A percentile compares a stretch with the other conserved stretches of the same genome.
Evolutionary conservation across 2,329 filamentous ascomycete species (phyloP).

Genomic region (Alternaria incomplexa): DNA sequence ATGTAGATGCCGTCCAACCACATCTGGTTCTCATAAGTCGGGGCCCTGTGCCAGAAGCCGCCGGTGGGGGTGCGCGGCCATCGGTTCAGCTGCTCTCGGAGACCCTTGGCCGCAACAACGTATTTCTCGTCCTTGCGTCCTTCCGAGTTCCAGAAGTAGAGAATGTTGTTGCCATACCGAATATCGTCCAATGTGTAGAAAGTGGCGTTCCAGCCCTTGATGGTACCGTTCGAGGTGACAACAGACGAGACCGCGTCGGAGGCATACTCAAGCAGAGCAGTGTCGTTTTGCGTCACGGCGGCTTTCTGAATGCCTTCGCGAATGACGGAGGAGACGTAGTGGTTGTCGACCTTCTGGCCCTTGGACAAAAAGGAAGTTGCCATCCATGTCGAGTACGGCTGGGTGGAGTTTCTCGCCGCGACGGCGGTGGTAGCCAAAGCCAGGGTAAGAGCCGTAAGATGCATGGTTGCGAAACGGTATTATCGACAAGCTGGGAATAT

Average conservation of each 20-base stretch:
- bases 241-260: conserved; percentile 56
- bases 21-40: conserved; percentile 61
- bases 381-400: conserved; percentile 51
- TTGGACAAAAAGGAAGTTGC: conserved; percentile 57
- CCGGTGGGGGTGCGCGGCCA: conserved; percentile 59
- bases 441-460: conserved; percentile 30
- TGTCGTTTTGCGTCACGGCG: conserved; percentile 53
- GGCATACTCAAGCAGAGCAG: conserved; percentile 54
- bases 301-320: conserved; percentile 57
- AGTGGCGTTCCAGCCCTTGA: conserved; percentile 54
- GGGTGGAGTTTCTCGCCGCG: conserved; percentile 29
- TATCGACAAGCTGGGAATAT: conserved; percentile 13
- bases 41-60: conserved; percentile 62
- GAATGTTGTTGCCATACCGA: conserved; percentile 60
- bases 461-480: conserved; percentile 26
- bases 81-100: conserved; percentile 56
- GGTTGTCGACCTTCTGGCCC: conserved; percentile 48
- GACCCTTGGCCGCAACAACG: conserved; percentile 54
- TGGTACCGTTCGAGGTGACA: conserved; percentile 56
- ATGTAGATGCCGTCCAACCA: conserved; percentile 63
- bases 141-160: conserved; percentile 57
- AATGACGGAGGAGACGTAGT: conserved; percentile 56
- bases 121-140: conserved; percentile 54
- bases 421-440: conserved; percentile 28
- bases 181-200: conserved; percentile 59